Base-by-base conservation (phyloP, 495 filamentous ascomycete species). In the Annulohypoxylon bovei region DNA sequence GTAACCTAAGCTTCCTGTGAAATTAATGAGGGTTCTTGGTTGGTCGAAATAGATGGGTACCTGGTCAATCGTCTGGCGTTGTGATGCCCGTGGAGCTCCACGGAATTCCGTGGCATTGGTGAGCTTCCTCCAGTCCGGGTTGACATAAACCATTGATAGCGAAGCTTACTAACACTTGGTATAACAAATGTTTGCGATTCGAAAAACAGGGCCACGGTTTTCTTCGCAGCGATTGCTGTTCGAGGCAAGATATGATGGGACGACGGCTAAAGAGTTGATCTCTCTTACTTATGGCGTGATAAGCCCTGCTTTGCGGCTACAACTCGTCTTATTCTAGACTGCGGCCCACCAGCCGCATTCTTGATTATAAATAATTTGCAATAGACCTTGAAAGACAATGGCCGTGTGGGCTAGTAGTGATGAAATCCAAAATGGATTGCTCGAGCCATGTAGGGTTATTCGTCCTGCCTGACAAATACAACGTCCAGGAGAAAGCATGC, bases 41-140 rank as follows among this genome's bases (percentile, higher is more conserved):
- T 50, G 8, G 52, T 55, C 30, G 18, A 22, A 30, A 32, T 32
- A 53, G 20, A 6, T 6, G 6, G 5, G 30, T n/a, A 27, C 20
- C 33, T 32, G 20, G 33, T 27, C 35, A 18, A 28, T 16, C 25
- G 12, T 22, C 4, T 20, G 52, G 52, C 20, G 52, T 27, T 40
- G 16, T n/a, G 9, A 39, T 57, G 40, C 5, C 60, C 54, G 55
- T 65, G 56, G 56, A 53, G n/a, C 27, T 25, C 55, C 55, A 37
- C 35, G 64, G 56, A 56, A 18, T 57, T 37, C 46, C 59, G 49
- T 11, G 47, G 60, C 16, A 25, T 22, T 39, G 35, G 49, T 42
- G 8, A 44, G n/a, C 3, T 44, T 44, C 12, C 5, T 28, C 4
- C 2, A 46, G 25, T 42, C 37, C 11, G 35, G 28, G 20, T 28